Evolutionary conservation across 1,139 yeast species (phyloP).

Genomic region (Keqinozyma sinolaborantium): DNA sequence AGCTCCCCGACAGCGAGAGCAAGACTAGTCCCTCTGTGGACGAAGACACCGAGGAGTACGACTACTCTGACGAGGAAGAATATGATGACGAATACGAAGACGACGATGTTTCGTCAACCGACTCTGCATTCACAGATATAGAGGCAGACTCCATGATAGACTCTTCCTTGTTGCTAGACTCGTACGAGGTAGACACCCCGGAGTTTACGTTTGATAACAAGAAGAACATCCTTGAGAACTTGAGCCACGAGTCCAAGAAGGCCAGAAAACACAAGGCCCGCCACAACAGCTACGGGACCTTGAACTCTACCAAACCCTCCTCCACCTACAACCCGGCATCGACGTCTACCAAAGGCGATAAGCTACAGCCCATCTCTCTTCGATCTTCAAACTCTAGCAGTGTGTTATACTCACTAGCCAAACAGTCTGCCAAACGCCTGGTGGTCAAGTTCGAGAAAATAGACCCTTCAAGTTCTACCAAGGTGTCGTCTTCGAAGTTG

Average conservation of each 20-base stretch:
- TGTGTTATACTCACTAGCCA: slow-evolving; percentile 6
- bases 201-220: slow-evolving; percentile 16
- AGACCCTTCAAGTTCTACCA: slow-evolving; percentile 9
- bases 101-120: slow-evolving; percentile 28
- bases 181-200: slow-evolving; percentile 15
- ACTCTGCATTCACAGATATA: slow-evolving; percentile 45
- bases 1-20: not conserved
- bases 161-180: slow-evolving; percentile 27
- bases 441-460: slow-evolving; percentile 24
- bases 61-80: slow-evolving; percentile 16
- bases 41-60: slow-evolving; percentile 8
- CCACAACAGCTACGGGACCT: not conserved
- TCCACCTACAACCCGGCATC: not conserved
- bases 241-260: slow-evolving; percentile 8
- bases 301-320: slow-evolving; percentile 1
- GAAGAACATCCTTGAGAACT: slow-evolving; percentile 8
- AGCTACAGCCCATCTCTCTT: no score
- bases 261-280: slow-evolving; percentile 8
- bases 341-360: not conserved
- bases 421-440: slow-evolving; percentile 6
- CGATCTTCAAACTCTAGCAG: slow-evolving; percentile 6
- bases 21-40: slow-evolving; percentile 1
- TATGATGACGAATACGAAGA: slow-evolving; percentile 20
- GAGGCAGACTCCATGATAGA: slow-evolving; percentile 38
- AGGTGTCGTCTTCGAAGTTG: no score